Percentiles rank a stretch among this genome's conserved stretches.
Evolutionary conservation across 108 stramenopile genomes (phyloP).

Genomic region (Nitzschia sp.): DNA sequence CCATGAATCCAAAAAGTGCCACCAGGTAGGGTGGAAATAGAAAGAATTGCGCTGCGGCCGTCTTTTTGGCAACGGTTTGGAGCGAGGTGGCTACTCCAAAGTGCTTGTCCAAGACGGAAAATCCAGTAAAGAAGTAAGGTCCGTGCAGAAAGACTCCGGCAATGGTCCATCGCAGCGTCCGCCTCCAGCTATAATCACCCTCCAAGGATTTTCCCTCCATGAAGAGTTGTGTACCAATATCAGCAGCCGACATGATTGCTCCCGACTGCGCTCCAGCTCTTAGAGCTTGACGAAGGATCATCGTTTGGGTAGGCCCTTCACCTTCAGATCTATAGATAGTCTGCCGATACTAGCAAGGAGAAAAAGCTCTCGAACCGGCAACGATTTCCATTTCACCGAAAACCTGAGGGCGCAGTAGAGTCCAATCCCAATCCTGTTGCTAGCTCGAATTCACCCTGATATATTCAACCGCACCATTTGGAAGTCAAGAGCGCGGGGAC

Average conservation of each 20-base stretch:
- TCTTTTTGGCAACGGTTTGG: conserved; percentile 40
- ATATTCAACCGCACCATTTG: too few species aligned
- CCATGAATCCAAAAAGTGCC: conserved; percentile 40
- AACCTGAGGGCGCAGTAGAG: too few species aligned
- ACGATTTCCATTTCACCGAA: too few species aligned
- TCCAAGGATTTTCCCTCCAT: conserved; percentile 20
- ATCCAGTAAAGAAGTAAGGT: conserved; percentile 45
- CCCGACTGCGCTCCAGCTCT: conserved; percentile 43
- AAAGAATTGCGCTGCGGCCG: conserved; percentile 37
- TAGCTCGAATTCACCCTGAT: too few species aligned
- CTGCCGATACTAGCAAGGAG: too few species aligned
- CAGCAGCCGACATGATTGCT: conserved; percentile 43
- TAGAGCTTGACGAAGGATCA: conserved; percentile 15
- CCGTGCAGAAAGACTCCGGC: conserved; percentile 43
- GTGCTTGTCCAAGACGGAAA: conserved; percentile 32
- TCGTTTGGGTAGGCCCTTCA: too few species aligned
- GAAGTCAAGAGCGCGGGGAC: too few species aligned
- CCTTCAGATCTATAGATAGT: too few species aligned
- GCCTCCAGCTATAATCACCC: not conserved
- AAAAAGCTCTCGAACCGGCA: too few species aligned
- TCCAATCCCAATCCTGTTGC: too few species aligned
- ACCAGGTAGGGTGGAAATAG: conserved; percentile 54
- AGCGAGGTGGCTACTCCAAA: conserved; percentile 30
- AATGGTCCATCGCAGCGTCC: conserved; percentile 48
- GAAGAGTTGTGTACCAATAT: conserved; percentile 34